Conservation (phyloP, 2,329 filamentous ascomycete genomes). For the Teratosphaeriaceae sp. region DNA sequence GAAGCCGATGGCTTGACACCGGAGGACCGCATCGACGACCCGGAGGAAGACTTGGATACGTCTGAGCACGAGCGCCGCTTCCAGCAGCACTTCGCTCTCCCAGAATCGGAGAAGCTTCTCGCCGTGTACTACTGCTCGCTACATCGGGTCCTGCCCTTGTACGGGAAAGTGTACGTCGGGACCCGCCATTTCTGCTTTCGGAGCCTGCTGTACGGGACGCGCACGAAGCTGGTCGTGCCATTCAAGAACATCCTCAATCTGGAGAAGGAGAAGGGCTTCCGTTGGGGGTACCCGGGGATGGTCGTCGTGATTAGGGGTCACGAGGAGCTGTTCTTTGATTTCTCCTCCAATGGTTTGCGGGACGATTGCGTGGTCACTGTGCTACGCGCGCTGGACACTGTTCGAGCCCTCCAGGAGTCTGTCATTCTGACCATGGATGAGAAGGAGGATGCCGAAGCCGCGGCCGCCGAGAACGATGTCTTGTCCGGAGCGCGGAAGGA, state of each 20-base stretch:
- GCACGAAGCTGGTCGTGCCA: slow-evolving; percentile 86
- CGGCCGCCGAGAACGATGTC: slow-evolving; percentile 71
- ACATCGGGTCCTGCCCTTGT: slow-evolving; percentile 82
- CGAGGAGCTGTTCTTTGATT: slow-evolving; percentile 96
- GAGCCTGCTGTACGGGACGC: slow-evolving; percentile 78
- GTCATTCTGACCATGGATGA: slow-evolving; percentile 62
- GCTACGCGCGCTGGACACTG: slow-evolving; percentile 63
- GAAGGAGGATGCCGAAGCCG: slow-evolving; percentile 62
- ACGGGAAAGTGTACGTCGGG: slow-evolving; percentile 95
- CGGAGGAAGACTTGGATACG: slow-evolving; percentile 50
- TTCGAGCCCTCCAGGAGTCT: slow-evolving; percentile 63
- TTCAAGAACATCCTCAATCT: slow-evolving; percentile 88
- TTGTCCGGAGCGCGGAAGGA: slow-evolving; percentile 64
- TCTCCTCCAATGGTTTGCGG: slow-evolving; percentile 65
- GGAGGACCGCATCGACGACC: slow-evolving; percentile 55
- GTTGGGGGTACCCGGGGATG: slow-evolving; percentile 82
- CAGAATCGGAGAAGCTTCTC: slow-evolving; percentile 71
- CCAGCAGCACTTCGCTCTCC: slow-evolving; percentile 83
- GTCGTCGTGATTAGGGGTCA: slow-evolving; percentile 91
- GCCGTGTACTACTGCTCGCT: slow-evolving; percentile 90
- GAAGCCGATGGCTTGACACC: slow-evolving; percentile 59
- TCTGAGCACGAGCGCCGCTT: slow-evolving; percentile 61
- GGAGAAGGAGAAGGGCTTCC: slow-evolving; percentile 90
- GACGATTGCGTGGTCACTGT: slow-evolving; percentile 86
- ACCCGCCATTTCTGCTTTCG: slow-evolving; percentile 86